These are phyloP conservation scores for Eleusine indica DNA, from an alignment of 176 grass and related monocot species.

Conservation along the genomic window DNA sequence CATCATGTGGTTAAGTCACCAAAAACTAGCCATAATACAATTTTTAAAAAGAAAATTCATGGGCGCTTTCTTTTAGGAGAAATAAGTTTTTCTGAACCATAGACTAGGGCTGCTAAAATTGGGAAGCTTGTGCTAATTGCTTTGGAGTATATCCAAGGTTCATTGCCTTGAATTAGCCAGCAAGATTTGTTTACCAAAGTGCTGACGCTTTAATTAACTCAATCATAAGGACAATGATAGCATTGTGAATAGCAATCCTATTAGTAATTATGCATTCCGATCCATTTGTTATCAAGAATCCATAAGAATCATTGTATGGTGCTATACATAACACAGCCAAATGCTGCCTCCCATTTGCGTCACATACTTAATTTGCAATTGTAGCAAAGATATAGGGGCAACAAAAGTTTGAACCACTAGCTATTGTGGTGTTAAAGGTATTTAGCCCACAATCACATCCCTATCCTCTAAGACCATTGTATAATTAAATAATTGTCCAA, in stretches of 20 bases:
- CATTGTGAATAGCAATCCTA: neutral
- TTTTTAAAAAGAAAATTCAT: neutral
- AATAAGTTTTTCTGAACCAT: neutral
- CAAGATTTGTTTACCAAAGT: constrained; percentile 29
- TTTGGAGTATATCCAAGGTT: constrained; percentile 30
- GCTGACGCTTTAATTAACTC: constrained; percentile 8
- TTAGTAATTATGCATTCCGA: neutral
- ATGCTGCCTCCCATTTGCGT: constrained; percentile 16
- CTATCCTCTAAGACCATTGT: constrained; percentile 52
- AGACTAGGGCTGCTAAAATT: neutral
- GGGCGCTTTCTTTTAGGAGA: neutral
- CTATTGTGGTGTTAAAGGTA: constrained; percentile 37
- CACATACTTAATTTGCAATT: constrained; percentile 42
- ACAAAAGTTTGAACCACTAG: constrained; percentile 52
- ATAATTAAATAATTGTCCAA: constrained; percentile 46
- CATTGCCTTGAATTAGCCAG: constrained; percentile 19
- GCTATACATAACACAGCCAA: constrained; percentile 7
- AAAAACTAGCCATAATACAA: neutral
- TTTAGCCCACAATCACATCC: constrained; percentile 51
- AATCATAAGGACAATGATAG: constrained; percentile 24
- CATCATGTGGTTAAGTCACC: constrained; percentile 7
- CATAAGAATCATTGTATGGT: constrained; percentile 24
- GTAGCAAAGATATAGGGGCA: constrained; percentile 45
- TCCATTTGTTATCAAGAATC: constrained; percentile 14
- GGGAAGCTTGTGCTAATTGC: constrained; percentile 1